These are phyloP conservation scores for Acrocalymma vagum DNA, from an alignment of 2,329 filamentous ascomycete species.

Conservation along the genomic window DNA sequence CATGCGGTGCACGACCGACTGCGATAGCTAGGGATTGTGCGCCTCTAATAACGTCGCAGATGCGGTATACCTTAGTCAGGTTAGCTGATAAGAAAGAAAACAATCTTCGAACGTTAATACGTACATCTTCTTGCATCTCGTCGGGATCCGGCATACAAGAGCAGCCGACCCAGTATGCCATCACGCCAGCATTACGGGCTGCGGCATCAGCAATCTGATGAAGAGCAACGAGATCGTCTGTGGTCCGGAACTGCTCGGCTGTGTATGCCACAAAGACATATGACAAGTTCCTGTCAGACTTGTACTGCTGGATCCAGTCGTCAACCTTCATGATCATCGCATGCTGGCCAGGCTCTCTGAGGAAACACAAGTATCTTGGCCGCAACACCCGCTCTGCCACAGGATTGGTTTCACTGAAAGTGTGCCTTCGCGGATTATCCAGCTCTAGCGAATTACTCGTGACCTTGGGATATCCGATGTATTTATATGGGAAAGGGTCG, in stretches of 20 bases:
- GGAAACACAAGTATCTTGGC: constrained; percentile 39
- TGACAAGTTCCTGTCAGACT: constrained; percentile 27
- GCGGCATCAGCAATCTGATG: constrained; percentile 50
- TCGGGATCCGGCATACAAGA: constrained; percentile 51
- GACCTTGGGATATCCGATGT: constrained; percentile 41
- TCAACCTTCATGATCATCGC: constrained; percentile 33
- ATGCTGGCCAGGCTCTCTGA: constrained; percentile 24
- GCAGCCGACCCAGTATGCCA: constrained; percentile 55
- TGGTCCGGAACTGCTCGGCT: constrained; percentile 46
- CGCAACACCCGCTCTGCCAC: constrained; percentile 34
- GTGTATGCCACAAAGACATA: constrained; percentile 56
- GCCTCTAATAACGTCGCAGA: constrained; percentile 56
- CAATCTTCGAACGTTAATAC: no score
- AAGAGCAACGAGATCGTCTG: constrained; percentile 36
- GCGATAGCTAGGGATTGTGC: constrained; percentile 54
- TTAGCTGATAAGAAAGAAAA: not conserved
- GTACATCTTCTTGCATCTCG: constrained; percentile 39
- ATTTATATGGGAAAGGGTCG: constrained; percentile 36
- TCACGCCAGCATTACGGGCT: constrained; percentile 45
- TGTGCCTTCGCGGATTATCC: constrained; percentile 10
- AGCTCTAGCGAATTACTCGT: constrained; percentile 38
- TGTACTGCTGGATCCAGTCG: constrained; percentile 33
- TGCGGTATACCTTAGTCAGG: constrained; percentile 48
- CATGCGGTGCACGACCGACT: constrained; percentile 41
- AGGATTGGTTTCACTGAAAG: constrained; percentile 25